Conservation (phyloP, 768 basidiomycete species). For the Pleurotus sapidus region DNA sequence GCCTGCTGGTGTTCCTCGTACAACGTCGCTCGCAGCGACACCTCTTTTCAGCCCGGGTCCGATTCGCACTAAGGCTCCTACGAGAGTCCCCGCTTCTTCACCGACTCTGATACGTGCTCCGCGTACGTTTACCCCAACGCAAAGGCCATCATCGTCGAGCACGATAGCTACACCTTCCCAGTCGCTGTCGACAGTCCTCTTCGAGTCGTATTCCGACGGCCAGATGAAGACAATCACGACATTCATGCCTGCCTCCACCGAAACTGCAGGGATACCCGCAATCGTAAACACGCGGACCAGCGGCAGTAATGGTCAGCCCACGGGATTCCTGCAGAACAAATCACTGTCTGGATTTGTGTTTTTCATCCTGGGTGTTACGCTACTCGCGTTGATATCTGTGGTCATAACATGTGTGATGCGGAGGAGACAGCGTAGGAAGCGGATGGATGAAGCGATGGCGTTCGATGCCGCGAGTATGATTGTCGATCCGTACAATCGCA, state of each 20-base stretch:
- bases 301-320: conserved; percentile 18
- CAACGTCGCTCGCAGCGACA: too few relatives aligned
- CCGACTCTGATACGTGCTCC: too few relatives aligned
- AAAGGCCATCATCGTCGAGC: too few relatives aligned
- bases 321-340: conserved; percentile 61
- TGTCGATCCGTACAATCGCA: conserved; percentile 2
- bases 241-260: conserved; percentile 22
- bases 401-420: conserved; percentile 48
- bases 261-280: conserved; percentile 14
- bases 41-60: too few relatives aligned
- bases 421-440: conserved; percentile 38
- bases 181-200: conserved; percentile 13
- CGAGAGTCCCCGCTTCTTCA: too few relatives aligned
- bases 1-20: too few relatives aligned
- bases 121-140: too few relatives aligned
- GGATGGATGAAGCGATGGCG: conserved; percentile 43
- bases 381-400: conserved; percentile 41
- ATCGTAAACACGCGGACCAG: neutral
- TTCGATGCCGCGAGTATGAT: conserved; percentile 41
- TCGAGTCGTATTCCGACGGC: conserved; percentile 22
- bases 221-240: conserved; percentile 28
- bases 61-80: too few relatives aligned
- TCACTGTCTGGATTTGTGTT: conserved; percentile 60
- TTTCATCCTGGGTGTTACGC: conserved; percentile 44
- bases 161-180: conserved; percentile 12